A percentile compares a stretch with the other conserved stretches of the same genome.
Conservation (phyloP, 179 eudicot genomes). For the Patellifolia procumbens region DNA sequence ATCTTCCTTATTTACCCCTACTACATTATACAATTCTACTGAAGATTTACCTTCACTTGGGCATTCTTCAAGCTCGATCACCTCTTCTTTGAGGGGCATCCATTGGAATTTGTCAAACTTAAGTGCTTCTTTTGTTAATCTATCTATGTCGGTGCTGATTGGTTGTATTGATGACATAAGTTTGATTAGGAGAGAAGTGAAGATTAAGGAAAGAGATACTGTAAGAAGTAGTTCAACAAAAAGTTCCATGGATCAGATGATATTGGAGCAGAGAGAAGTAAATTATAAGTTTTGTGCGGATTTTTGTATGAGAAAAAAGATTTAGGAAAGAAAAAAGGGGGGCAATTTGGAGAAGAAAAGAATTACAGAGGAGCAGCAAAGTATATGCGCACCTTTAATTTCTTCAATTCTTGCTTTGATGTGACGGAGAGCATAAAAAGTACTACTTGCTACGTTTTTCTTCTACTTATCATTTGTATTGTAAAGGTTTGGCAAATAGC, state of each 20-base stretch:
- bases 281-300: conserved; percentile 9
- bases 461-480: no score
- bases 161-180: conserved; percentile 33
- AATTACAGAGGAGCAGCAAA: conserved; percentile 39
- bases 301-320: neutral
- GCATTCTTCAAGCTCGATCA: conserved; percentile 25
- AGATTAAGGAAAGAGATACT: conserved; percentile 35
- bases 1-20: conserved; percentile 13
- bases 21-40: conserved; percentile 14
- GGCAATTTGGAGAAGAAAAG: conserved; percentile 10
- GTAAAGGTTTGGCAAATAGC: no score
- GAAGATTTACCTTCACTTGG: conserved; percentile 22
- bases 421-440: neutral
- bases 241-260: conserved; percentile 39
- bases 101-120: conserved; percentile 26
- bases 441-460: neutral
- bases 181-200: conserved; percentile 36
- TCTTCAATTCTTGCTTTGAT: conserved; percentile 5
- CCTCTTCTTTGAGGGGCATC: conserved; percentile 26
- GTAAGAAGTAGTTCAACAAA: conserved; percentile 37
- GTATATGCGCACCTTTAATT: conserved; percentile 30
- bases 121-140: conserved; percentile 10
- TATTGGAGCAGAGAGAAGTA: neutral
- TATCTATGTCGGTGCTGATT: conserved; percentile 4
- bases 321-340: neutral